A percentile compares a stretch with the other conserved stretches of the same genome.
These are phyloP conservation scores for Ophiostoma piceae DNA, from an alignment of 2,329 filamentous ascomycete genomes.

Conservation along the genomic window DNA sequence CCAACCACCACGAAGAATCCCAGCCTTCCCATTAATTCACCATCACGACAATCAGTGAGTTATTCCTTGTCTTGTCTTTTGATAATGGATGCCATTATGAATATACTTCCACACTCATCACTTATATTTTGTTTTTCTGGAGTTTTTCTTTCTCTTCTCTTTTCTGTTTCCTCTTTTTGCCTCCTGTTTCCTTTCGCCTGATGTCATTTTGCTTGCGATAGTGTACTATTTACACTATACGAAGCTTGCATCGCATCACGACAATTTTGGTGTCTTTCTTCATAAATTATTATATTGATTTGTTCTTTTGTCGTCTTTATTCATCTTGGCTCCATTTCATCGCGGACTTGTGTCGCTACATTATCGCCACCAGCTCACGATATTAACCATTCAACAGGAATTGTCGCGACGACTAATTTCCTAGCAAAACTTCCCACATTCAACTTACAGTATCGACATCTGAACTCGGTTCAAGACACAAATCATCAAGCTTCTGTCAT, in stretches of 20 bases:
- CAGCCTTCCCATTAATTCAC: constrained; percentile 14
- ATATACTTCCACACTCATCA: constrained; percentile 7
- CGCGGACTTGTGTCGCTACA: background rate
- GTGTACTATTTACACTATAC: background rate
- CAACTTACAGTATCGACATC: too few relatives aligned
- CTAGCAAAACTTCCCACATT: too few relatives aligned
- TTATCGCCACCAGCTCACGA: too few relatives aligned
- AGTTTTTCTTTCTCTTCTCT: constrained; percentile 21
- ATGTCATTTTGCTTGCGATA: constrained; percentile 5
- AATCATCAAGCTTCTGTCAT: too few relatives aligned
- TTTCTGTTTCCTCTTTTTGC: constrained; percentile 3
- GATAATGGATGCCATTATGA: background rate
- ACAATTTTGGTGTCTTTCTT: background rate
- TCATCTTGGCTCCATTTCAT: background rate
- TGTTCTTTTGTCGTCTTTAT: background rate
- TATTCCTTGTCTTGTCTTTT: background rate
- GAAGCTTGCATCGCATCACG: background rate
- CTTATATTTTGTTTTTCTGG: constrained; percentile 22
- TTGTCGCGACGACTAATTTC: too few relatives aligned
- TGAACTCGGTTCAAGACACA: too few relatives aligned
- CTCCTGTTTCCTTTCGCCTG: background rate
- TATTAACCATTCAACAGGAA: too few relatives aligned
- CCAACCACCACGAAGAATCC: constrained; percentile 17
- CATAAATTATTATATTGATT: background rate
- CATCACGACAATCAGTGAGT: background rate